Percentiles rank a stretch among this genome's conserved stretches.
These are phyloP conservation scores for Geotrichum klebahnii DNA, from an alignment of 1,139 yeast genomes.

Conservation along the genomic window DNA sequence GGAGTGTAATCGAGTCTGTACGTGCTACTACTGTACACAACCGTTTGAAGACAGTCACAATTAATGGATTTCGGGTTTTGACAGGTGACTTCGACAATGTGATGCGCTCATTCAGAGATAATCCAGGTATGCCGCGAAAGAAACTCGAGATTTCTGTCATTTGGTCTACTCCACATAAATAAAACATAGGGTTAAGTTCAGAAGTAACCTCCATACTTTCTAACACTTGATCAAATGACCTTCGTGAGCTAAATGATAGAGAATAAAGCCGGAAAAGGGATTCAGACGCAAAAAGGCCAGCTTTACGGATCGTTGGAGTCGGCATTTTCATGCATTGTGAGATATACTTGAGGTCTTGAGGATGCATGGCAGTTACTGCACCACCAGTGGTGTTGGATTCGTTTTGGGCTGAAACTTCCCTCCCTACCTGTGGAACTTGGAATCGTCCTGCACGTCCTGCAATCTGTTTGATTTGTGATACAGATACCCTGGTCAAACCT, in stretches of 20 bases:
- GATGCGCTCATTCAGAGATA: constrained; percentile 37
- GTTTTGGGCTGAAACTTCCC: too few relatives aligned
- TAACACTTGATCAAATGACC: constrained; percentile 29
- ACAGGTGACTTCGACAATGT: constrained; percentile 40
- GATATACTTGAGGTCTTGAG: constrained; percentile 34
- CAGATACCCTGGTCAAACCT: constrained; percentile 44
- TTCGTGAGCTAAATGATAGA: constrained; percentile 24
- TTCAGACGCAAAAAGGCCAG: constrained; percentile 36
- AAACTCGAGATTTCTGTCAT: constrained; percentile 31
- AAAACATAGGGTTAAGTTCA: constrained; percentile 25
- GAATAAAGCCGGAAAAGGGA: constrained; percentile 30
- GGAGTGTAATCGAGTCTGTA: constrained; percentile 31
- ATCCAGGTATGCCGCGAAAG: constrained; percentile 31
- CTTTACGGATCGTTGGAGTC: constrained; percentile 33
- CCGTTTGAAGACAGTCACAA: constrained; percentile 29
- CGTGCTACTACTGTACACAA: constrained; percentile 36
- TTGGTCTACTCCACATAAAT: constrained; percentile 28
- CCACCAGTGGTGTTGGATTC: constrained; percentile 26
- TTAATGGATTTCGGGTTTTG: constrained; percentile 21
- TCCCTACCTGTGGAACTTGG: constrained; percentile 32
- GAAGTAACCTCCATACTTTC: constrained; percentile 25
- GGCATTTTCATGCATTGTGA: constrained; percentile 30
- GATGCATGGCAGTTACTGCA: constrained; percentile 34
- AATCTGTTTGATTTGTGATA: constrained; percentile 70
- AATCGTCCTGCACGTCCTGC: constrained; percentile 96